These are phyloP conservation scores for Myxozyma monticola DNA, from an alignment of 805 yeast genomes.

Conservation along the genomic window DNA sequence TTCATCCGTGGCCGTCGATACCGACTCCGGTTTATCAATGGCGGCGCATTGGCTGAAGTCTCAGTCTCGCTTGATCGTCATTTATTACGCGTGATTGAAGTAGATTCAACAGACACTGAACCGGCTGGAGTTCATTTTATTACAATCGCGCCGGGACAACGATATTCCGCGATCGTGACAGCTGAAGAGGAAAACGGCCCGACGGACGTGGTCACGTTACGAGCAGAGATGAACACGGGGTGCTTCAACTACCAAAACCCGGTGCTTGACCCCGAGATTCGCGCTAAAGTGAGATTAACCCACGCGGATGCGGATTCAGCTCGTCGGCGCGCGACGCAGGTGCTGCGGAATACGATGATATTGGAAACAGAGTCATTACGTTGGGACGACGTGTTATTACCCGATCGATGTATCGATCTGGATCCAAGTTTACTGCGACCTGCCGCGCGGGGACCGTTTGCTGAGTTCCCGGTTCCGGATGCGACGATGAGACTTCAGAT, in stretches of 20 bases:
- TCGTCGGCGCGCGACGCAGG: background rate
- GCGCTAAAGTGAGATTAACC: background rate
- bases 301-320: background rate
- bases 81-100: slow-evolving; percentile 14
- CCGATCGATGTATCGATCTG: slow-evolving; percentile 14
- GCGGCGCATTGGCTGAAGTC: slow-evolving; percentile 10
- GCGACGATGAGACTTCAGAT: slow-evolving; percentile 4
- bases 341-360: background rate
- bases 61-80: slow-evolving; percentile 14
- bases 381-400: slow-evolving; percentile 11
- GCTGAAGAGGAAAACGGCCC: slow-evolving; percentile 1
- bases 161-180: slow-evolving; percentile 17
- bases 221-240: slow-evolving; percentile 10
- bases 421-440: background rate
- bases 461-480: slow-evolving; percentile 9
- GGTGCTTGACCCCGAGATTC: slow-evolving; percentile 12
- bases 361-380: too few relatives aligned
- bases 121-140: slow-evolving; percentile 16
- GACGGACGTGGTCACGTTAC: slow-evolving; percentile 34
- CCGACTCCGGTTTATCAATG: slow-evolving; percentile 18
- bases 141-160: slow-evolving; percentile 19
- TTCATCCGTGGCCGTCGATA: slow-evolving; percentile 13
- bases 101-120: slow-evolving; percentile 15
- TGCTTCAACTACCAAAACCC: slow-evolving; percentile 17
- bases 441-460: slow-evolving; percentile 1